Percentiles rank a stretch among this genome's conserved stretches.
Evolutionary conservation across 2,329 filamentous ascomycete species (phyloP).

Genomic region (Aspergillus proliferans): DNA sequence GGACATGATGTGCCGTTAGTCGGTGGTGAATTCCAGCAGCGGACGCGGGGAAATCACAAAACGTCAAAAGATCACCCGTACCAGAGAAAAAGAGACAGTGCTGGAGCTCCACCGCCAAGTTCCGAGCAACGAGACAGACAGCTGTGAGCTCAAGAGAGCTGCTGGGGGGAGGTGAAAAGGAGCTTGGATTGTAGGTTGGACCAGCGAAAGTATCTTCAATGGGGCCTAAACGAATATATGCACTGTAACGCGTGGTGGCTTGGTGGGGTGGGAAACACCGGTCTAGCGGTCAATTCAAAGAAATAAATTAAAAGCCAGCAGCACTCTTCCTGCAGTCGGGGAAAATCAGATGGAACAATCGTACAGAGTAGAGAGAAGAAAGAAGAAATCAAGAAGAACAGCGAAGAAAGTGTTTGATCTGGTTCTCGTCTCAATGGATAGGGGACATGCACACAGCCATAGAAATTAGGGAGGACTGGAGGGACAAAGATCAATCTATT

Average conservation of each 20-base stretch:
- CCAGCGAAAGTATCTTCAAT: too few relatives aligned
- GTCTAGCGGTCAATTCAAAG: not conserved
- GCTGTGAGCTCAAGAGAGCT: not conserved
- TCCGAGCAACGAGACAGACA: not conserved
- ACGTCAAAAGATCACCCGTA: slow-evolving; percentile 21
- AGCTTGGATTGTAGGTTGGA: not conserved
- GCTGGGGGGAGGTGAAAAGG: not conserved
- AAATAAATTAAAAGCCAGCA: not conserved
- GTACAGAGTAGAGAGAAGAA: too few relatives aligned
- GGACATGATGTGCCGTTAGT: not conserved
- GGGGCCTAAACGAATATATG: too few relatives aligned
- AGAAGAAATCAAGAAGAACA: too few relatives aligned
- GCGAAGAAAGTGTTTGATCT: too few relatives aligned
- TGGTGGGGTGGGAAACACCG: not conserved
- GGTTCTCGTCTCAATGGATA: too few relatives aligned
- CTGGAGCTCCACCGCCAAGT: slow-evolving; percentile 23
- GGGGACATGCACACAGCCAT: too few relatives aligned
- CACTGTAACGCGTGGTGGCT: too few relatives aligned
- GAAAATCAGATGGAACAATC: too few relatives aligned
- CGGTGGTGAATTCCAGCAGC: slow-evolving; percentile 8
- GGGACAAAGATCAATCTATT: too few relatives aligned
- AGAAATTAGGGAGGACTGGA: too few relatives aligned
- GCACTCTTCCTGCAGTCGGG: too few relatives aligned
- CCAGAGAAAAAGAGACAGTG: not conserved
- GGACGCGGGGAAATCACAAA: slow-evolving; percentile 25